These are phyloP conservation scores for Laburnicola sp. DNA, from an alignment of 2,329 filamentous ascomycete species.

Conservation along the genomic window DNA sequence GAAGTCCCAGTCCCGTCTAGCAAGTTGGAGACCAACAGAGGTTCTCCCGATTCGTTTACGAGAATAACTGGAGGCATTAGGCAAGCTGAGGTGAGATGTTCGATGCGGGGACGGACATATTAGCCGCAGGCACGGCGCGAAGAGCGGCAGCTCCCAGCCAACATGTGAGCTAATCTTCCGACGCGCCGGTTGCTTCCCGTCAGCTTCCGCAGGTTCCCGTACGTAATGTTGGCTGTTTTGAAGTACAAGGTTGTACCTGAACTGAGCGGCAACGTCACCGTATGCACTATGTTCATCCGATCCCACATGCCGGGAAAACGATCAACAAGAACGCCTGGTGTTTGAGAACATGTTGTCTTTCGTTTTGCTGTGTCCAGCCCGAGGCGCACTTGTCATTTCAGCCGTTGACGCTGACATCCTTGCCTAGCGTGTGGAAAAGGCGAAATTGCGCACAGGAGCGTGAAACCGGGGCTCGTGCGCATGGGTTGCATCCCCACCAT, in stretches of 20 bases:
- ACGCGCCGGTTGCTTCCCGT: background rate
- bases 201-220: background rate
- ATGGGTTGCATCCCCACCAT: constrained; percentile 13
- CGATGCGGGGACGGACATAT: constrained; percentile 9
- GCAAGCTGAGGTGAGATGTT: background rate
- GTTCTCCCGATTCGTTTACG: no score
- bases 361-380: background rate
- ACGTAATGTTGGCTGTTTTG: background rate
- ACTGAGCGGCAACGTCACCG: background rate
- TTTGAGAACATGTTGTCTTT: background rate
- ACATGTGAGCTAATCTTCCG: constrained; percentile 5
- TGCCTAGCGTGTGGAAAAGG: constrained; percentile 14
- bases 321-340: background rate
- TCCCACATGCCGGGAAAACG: background rate
- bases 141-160: background rate
- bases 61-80: no score
- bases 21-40: background rate
- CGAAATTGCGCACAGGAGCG: constrained; percentile 9
- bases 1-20: background rate
- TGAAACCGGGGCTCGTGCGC: constrained; percentile 35
- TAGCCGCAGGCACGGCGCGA: constrained; percentile 14
- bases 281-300: background rate
- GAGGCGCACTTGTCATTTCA: background rate
- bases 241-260: background rate
- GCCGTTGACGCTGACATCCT: constrained; percentile 2